Base-by-base conservation (phyloP, 108 stramenopile genomes). In the Fragilariopsis cylindrus region DNA sequence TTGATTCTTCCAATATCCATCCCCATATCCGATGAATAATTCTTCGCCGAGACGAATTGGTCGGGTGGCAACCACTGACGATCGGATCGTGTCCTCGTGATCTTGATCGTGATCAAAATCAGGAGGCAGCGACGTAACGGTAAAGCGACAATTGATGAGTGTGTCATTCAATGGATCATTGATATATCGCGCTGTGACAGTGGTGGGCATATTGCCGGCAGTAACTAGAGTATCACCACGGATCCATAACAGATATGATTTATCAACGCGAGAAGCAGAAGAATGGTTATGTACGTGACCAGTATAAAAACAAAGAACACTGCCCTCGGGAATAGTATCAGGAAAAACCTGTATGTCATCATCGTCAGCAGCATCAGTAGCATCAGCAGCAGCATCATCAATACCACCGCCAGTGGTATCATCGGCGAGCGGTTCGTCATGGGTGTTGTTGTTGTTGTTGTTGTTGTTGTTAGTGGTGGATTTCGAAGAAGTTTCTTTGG, bases 11-110 rank as follows among this genome's bases (percentile, higher is more conserved):
- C 85, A 83, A 53, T 92, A 92, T 48, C 80, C 82, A 43, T 81
- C 81, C 9, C 82, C 82, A 75, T 96, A 96, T 62, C 87, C 78
- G 50, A 86, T 90, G 47, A 84, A 90, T 8, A 95, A 70, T 77
- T 95, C 94, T 77, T 92, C 90, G 15, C 88, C 90, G 44, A 82
- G 68, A 9, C 43, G 60, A 52, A 95, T 89, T 43, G 57, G 65
- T 18, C 88, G 73, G 65, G 79, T 84, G 39, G 90, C 81, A 42
- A 85, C 78, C 46, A 92, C 75, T 3, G 67, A 50, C 4, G 63
- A 56, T 44, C 82, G 73, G 43, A 67, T 68, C 5, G 19, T 53
- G 15, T 60, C 53, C 41, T 66, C 44, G 19, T 46, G 72, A 19
- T 76, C 69, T 58, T 30, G 30, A 30, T 30, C 30, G 2, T 30